Percentiles rank a stretch among this genome's conserved stretches.
phyloP scores from a whole-genome alignment of 495 filamentous ascomycete species.

The Antarctomyces pellizariae region DNA sequence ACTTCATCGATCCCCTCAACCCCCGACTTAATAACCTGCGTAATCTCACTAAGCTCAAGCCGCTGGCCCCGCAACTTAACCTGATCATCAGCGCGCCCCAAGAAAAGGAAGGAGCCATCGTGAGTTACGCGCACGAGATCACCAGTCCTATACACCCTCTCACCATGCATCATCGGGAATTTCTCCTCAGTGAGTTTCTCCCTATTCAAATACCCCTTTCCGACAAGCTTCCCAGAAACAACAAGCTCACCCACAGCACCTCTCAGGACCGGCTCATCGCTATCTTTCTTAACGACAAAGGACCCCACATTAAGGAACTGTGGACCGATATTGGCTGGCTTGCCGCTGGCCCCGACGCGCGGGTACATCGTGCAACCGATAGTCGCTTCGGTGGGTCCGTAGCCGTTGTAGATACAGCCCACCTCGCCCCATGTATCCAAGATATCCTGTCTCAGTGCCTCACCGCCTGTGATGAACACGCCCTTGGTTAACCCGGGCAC shows the following conservation, averaged over 20 bases:
- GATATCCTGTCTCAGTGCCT: conserved; percentile 48
- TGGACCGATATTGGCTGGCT: conserved; percentile 62
- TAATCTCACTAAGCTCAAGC: conserved; percentile 58
- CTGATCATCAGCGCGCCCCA: conserved; percentile 57
- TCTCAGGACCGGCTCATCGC: conserved; percentile 43
- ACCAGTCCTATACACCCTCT: conserved; percentile 51
- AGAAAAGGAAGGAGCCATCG: conserved; percentile 46
- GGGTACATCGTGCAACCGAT: conserved; percentile 71
- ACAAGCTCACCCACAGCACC: conserved; percentile 74
- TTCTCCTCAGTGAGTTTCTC: conserved; percentile 38
- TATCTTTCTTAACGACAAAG: conserved; percentile 49
- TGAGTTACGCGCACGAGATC: conserved; percentile 53
- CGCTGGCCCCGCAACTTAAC: conserved; percentile 61
- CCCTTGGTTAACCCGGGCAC: conserved; percentile 42
- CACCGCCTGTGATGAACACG: conserved; percentile 57
- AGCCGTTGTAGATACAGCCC: conserved; percentile 48
- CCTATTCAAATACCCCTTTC: conserved; percentile 67
- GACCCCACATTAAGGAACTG: conserved; percentile 67
- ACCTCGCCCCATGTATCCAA: conserved; percentile 41
- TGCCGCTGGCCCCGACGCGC: conserved; percentile 43
- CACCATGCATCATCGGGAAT: conserved; percentile 29
- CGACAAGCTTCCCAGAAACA: conserved; percentile 65
- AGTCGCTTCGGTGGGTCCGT: conserved; percentile 73
- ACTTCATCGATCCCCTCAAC: conserved; percentile 27
- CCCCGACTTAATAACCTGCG: conserved; percentile 31